Evolutionary conservation across 2,329 filamentous ascomycete genomes (phyloP).

Genomic region (Penicillium paneum): DNA sequence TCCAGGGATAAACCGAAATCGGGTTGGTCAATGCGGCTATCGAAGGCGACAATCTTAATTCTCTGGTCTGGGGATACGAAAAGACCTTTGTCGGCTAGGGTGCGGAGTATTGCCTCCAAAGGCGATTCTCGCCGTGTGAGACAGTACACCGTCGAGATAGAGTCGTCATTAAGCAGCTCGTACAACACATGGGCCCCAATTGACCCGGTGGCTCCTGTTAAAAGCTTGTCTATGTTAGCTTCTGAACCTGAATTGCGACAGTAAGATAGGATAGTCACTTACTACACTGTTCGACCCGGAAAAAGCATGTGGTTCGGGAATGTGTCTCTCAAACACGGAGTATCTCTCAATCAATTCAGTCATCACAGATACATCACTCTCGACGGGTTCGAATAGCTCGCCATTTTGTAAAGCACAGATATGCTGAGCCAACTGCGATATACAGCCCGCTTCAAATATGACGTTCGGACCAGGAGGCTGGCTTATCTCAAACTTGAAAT

Average conservation of each 20-base stretch:
- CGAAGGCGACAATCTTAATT: constrained; percentile 42
- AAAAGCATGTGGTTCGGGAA: constrained; percentile 23
- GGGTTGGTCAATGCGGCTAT: constrained; percentile 39
- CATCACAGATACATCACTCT: constrained; percentile 36
- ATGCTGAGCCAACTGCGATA: constrained; percentile 35
- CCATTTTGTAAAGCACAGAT: constrained; percentile 33
- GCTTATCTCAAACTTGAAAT: constrained; percentile 35
- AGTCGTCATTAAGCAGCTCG: constrained; percentile 37
- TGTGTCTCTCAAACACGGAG: constrained; percentile 39
- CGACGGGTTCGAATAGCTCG: neutral
- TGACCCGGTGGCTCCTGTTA: constrained; percentile 47
- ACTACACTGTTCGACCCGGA: constrained; percentile 22
- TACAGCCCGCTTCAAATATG: constrained; percentile 44
- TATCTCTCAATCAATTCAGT: constrained; percentile 47
- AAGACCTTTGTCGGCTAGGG: constrained; percentile 24
- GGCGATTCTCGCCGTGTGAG: constrained; percentile 32
- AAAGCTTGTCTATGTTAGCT: constrained; percentile 19
- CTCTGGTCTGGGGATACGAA: constrained; percentile 20
- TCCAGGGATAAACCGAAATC: constrained; percentile 41
- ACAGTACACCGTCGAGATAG: constrained; percentile 38
- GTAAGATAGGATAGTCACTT: constrained; percentile 2
- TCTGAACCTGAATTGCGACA: neutral
- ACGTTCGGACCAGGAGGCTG: constrained; percentile 37
- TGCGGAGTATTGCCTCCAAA: constrained; percentile 19
- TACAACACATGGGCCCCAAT: constrained; percentile 43